Evolutionary conservation across 345 rosid species (phyloP), one percentile per base, ranked within the genome.

Genomic region (Salix exigua): DNA sequence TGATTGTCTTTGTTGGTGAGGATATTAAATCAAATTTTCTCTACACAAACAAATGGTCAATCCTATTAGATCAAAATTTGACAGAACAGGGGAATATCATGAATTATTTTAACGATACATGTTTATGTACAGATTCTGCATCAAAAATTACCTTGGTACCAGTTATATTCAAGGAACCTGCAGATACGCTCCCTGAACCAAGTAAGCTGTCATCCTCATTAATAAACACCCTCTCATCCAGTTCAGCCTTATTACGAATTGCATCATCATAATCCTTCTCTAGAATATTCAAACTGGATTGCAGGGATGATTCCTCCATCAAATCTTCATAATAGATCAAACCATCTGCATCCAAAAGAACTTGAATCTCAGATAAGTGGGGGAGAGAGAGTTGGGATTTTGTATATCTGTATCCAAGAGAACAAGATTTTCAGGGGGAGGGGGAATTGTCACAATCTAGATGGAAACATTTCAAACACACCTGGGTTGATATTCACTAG

Each of bases 211-310:
- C 97, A n/a, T 92, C 96, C 67, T 93, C 98, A 50, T 88, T 88
- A 82, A 94, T 85, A 81, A 96, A 89, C 33, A 93, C 80, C 88
- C 91, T 91, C 87, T 91, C 99, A 66, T 94, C 99, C 53, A 93
- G 76, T 80, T 91, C 98, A 77, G 88, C 91, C 73, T 87, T 92
- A 61, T 77, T 82, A 73, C 78, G 81, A 81, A 88, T 87, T 74
- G 92, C 87, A 77, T 89, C 91, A 69, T 83, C 85, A 75, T 96
- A 92, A 83, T 91, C 91, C 79, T 83, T 89, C 81, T 93, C 97
- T 83, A 96, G 86, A 40, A 86, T 82, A 82, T 71, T 79, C 83
- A 96, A 78, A 84, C 85, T 86, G 75, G 88, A 79, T 64, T 85
- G 83, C 70, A 93, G 82, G 73, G 96, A 91, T 66, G 91, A 72